Evolutionary conservation across 2,329 filamentous ascomycete species (phyloP), one percentile per base, ranked within the genome.

Genomic region (Hirsutella thompsonii): DNA sequence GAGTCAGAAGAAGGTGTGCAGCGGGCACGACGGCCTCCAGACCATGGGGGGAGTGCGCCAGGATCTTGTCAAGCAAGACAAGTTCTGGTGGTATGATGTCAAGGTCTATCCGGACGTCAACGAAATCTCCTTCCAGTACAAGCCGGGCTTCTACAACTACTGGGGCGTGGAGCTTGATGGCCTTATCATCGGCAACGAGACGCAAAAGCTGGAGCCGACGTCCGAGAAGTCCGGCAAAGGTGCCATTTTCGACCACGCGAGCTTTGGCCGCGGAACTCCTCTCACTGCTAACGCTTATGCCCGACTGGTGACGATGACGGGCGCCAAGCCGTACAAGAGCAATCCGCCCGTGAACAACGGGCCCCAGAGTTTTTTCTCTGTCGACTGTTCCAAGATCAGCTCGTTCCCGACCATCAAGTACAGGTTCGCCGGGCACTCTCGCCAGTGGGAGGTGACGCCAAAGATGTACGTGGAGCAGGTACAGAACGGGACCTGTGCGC

Each of bases 1-100:
- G 14, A 19, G 34, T 10, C 34, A 23, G 26, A 46, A 48, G 38
- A 16, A 20, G 11, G 41, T 39, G n/a, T 49, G 47, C 40, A 35
- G 43, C n/a, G 44, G 44, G 20, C 37, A 45, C 34, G 47, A 49
- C 35, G 47, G 41, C 9, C 39, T 49, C 36, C 47, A 49, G 43
- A 47, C 47, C 16, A 23, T 48, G 18, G 47, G 46, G 13, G 47
- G 47, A 8, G 38, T 48, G 35, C 43, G 41, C 26, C 21, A 35
- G 18, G 46, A 44, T 30, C 40, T 49, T n/a, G 42, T 56, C 11
- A 49, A 52, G 8, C 52, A 56, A 40, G 51, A 53, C 8, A 49
- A 47, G 39, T 44, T 42, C 19, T 60, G 57, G 47, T 61, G 57
- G 53, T 46, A 54, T 20, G 49, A 54, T 13, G 44, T 46, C 21